These are phyloP conservation scores for Lecanoromycetidae sp. DNA, from an alignment of 2,329 filamentous ascomycete species.

Conservation along the genomic window DNA sequence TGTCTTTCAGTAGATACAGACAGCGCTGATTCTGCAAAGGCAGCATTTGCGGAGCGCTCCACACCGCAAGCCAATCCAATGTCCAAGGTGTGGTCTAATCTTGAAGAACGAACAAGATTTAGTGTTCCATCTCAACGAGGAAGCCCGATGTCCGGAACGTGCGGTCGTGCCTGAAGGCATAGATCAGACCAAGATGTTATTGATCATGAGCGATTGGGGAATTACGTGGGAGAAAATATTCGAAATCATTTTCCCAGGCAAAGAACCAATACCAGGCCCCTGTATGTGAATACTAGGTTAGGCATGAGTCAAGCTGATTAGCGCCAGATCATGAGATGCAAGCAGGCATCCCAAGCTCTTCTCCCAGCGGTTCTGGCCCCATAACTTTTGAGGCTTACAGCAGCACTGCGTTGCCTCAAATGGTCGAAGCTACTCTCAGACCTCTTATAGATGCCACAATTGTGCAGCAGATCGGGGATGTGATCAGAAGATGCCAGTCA, in stretches of 20 bases:
- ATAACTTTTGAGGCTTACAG: constrained; percentile 1
- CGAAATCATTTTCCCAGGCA: constrained; percentile 5
- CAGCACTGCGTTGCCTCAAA: neutral
- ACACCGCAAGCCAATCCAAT: neutral
- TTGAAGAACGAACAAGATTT: neutral
- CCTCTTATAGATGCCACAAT: too few relatives aligned
- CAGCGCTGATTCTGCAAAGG: neutral
- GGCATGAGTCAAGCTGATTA: neutral
- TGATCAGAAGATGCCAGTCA: too few relatives aligned
- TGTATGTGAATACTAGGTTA: constrained; percentile 6
- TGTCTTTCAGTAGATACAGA: too few relatives aligned
- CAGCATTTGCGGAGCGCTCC: constrained; percentile 3
- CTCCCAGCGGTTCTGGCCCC: neutral
- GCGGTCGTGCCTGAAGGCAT: neutral
- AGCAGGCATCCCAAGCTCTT: neutral
- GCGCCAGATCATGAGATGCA: neutral
- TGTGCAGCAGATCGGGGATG: too few relatives aligned
- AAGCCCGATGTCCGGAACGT: neutral
- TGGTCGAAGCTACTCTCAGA: constrained; percentile 3
- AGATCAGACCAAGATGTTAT: neutral
- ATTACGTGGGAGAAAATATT: constrained; percentile 1
- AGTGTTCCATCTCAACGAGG: neutral
- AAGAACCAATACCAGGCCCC: neutral
- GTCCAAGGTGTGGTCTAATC: neutral
- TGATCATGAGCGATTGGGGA: neutral